These are phyloP conservation scores for Cadophora sp. DNA, from an alignment of 2,329 filamentous ascomycete genomes.

Conservation along the genomic window DNA sequence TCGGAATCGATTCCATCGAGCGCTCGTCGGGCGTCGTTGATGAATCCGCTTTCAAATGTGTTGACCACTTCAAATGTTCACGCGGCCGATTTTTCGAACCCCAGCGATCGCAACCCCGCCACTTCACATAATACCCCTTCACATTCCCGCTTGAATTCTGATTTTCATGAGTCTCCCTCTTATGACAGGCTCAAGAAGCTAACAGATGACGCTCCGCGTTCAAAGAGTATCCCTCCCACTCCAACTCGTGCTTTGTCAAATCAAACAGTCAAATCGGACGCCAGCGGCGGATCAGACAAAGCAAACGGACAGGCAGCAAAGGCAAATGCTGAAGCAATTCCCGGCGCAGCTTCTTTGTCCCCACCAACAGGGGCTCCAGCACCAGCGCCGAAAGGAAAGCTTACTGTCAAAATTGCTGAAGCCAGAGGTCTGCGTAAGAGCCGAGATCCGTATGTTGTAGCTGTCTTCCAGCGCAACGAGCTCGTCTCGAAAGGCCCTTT, in stretches of 20 bases:
- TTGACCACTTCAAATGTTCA: slow-evolving; percentile 68
- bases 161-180: slow-evolving; percentile 63
- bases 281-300: slow-evolving; percentile 43
- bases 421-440: slow-evolving; percentile 82
- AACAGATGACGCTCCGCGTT: slow-evolving; percentile 74
- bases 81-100: slow-evolving; percentile 74
- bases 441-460: slow-evolving; percentile 92
- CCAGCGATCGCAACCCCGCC: slow-evolving; percentile 60
- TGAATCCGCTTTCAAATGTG: slow-evolving; percentile 68
- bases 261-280: slow-evolving; percentile 58
- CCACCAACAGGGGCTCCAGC: slow-evolving; percentile 61
- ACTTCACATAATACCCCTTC: slow-evolving; percentile 60
- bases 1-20: slow-evolving; percentile 52
- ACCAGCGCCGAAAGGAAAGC: slow-evolving; percentile 81
- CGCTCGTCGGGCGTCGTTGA: slow-evolving; percentile 52
- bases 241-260: slow-evolving; percentile 81
- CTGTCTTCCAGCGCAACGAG: slow-evolving; percentile 95
- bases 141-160: slow-evolving; percentile 54
- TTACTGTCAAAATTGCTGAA: slow-evolving; percentile 88
- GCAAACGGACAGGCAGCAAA: slow-evolving; percentile 53
- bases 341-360: slow-evolving; percentile 40
- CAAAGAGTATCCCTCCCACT: slow-evolving; percentile 92
- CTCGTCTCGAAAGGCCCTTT: slow-evolving; percentile 89
- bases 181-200: slow-evolving; percentile 81
- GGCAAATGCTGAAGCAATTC: slow-evolving; percentile 10